phyloP scores from a whole-genome alignment of 176 grass and related monocot genomes.

The Eleusine indica region DNA sequence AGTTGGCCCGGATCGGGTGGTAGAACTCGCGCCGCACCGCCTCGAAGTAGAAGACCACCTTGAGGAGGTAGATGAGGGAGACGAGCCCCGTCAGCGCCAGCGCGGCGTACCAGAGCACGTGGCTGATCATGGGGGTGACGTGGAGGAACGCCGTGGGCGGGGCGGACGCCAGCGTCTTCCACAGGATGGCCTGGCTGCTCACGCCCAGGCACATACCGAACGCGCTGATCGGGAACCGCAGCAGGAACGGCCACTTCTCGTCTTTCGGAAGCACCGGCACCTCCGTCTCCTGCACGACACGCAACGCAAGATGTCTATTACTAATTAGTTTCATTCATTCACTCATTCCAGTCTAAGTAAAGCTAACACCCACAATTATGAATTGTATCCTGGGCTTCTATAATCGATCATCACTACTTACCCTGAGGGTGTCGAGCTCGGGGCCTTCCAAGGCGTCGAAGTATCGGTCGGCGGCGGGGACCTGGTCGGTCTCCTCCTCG shows the following conservation, averaged over 20 bases:
- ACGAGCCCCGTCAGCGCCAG: slow-evolving; percentile 55
- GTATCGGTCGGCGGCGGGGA: slow-evolving; percentile 74
- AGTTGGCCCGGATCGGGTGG: slow-evolving; percentile 89
- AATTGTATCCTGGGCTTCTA: no score
- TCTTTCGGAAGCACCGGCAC: slow-evolving; percentile 82
- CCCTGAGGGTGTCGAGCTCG: slow-evolving; percentile 87
- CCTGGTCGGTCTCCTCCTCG: slow-evolving; percentile 66
- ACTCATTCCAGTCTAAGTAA: background rate
- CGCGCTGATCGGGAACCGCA: slow-evolving; percentile 81
- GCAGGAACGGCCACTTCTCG: slow-evolving; percentile 92
- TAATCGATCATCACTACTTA: slow-evolving; percentile 5
- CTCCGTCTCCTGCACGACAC: slow-evolving; percentile 57
- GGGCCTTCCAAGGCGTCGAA: slow-evolving; percentile 93
- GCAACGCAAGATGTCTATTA: background rate
- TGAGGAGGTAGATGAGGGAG: slow-evolving; percentile 70
- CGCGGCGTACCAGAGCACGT: slow-evolving; percentile 70
- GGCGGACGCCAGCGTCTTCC: slow-evolving; percentile 73
- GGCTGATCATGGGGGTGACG: slow-evolving; percentile 56
- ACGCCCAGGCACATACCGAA: slow-evolving; percentile 94
- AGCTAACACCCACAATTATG: background rate
- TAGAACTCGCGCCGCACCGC: slow-evolving; percentile 89
- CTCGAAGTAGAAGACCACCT: slow-evolving; percentile 90
- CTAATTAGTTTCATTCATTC: background rate
- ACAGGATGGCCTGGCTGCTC: slow-evolving; percentile 88
- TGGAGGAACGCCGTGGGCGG: slow-evolving; percentile 64